Percentiles rank a stretch among this genome's conserved stretches.
phyloP scores from a whole-genome alignment of 495 filamentous ascomycete species.

The Bombardia bombarda region DNA sequence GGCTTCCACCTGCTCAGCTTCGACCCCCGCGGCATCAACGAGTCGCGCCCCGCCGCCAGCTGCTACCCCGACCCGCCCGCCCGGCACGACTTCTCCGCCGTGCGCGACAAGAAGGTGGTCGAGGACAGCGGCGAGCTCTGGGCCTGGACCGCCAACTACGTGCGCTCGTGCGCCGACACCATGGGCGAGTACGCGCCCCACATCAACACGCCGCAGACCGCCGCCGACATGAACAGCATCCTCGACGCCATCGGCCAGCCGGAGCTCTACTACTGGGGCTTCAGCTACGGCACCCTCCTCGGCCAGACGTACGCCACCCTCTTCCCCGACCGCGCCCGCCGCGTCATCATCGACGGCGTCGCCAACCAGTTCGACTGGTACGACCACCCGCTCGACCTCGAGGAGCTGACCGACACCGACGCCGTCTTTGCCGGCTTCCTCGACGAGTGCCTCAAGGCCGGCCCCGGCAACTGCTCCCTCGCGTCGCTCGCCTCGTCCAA shows the following conservation, averaged over 20 bases:
- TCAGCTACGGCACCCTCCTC: constrained; percentile 56
- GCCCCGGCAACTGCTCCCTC: constrained; percentile 23
- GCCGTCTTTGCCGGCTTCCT: constrained; percentile 32
- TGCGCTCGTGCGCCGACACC: constrained; percentile 30
- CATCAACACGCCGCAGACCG: constrained; percentile 41
- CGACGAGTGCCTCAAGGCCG: constrained; percentile 36
- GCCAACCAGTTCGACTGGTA: constrained; percentile 36
- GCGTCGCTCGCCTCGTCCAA: constrained; percentile 20
- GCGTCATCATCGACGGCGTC: constrained; percentile 37
- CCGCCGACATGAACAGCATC: constrained; percentile 43
- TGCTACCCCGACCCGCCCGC: constrained; percentile 29
- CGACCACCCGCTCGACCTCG: constrained; percentile 12
- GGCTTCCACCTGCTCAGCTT: constrained; percentile 36
- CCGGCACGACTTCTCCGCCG: constrained; percentile 14
- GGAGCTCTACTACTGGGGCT: constrained; percentile 52
- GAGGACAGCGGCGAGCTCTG: constrained; percentile 33
- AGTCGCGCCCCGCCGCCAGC: constrained; percentile 24
- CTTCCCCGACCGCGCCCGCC: constrained; percentile 31
- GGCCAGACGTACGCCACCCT: constrained; percentile 46
- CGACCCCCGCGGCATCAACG: constrained; percentile 39
- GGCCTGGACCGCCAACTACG: constrained; percentile 30
- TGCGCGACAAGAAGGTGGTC: constrained; percentile 18
- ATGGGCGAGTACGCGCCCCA: constrained; percentile 33
- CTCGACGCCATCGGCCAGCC: constrained; percentile 35
- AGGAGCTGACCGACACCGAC: constrained; percentile 28